Percentiles rank a stretch among this genome's conserved stretches.
Evolutionary conservation across 2,329 filamentous ascomycete species (phyloP).

Genomic region (Microdochium paspali): DNA sequence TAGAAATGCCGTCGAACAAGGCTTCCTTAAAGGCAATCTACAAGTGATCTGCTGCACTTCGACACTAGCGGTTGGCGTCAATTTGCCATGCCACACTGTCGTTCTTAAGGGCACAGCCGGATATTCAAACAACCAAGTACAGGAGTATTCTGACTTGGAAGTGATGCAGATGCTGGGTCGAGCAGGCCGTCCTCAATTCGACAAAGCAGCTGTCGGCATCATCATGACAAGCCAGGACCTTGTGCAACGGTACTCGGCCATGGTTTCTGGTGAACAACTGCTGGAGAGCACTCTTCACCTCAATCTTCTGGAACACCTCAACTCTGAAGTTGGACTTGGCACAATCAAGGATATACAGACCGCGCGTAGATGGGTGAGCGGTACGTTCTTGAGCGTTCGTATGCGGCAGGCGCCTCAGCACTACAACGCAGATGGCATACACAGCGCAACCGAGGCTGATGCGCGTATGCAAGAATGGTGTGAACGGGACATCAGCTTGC

Average conservation of each 20-base stretch:
- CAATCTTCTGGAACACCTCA: slow-evolving; percentile 75
- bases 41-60: slow-evolving; percentile 81
- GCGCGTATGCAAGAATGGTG: slow-evolving; percentile 63
- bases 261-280: slow-evolving; percentile 63
- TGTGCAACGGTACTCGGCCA: slow-evolving; percentile 56
- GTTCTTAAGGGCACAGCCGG: slow-evolving; percentile 71
- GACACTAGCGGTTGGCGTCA: slow-evolving; percentile 75
- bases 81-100: slow-evolving; percentile 74
- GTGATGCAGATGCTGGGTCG: slow-evolving; percentile 88
- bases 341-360: slow-evolving; percentile 56
- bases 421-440: slow-evolving; percentile 54
- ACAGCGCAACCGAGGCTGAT: slow-evolving; percentile 41
- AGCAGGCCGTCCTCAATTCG: slow-evolving; percentile 76
- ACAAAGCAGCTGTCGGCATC: slow-evolving; percentile 64
- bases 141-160: slow-evolving; percentile 74
- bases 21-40: slow-evolving; percentile 62
- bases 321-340: slow-evolving; percentile 71
- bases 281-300: slow-evolving; percentile 72
- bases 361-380: slow-evolving; percentile 64
- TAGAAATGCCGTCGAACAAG: slow-evolving; percentile 54
- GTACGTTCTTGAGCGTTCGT: slow-evolving; percentile 72
- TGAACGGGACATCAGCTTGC: slow-evolving; percentile 53
- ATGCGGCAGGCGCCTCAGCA: slow-evolving; percentile 60
- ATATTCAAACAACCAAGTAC: slow-evolving; percentile 48
- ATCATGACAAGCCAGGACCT: slow-evolving; percentile 68